These are phyloP conservation scores for Suillus clintonianus DNA, from an alignment of 768 basidiomycete genomes.

Conservation along the genomic window DNA sequence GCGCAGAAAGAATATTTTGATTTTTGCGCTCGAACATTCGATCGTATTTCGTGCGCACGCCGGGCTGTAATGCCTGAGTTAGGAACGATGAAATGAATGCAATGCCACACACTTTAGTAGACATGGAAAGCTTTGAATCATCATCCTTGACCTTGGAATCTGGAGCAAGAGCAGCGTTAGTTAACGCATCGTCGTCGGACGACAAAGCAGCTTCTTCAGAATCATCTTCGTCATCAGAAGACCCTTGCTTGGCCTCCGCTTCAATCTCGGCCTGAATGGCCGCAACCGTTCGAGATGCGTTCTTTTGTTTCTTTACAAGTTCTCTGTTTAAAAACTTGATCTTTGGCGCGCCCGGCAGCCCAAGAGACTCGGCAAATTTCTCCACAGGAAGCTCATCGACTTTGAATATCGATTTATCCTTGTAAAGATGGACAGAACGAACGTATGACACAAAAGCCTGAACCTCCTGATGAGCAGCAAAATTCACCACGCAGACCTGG, in stretches of 20 bases:
- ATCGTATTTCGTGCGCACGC: conserved; percentile 90
- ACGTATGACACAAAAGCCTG: conserved; percentile 97
- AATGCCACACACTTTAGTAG: conserved; percentile 39
- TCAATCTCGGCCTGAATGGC: conserved; percentile 33
- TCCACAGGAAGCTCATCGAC: conserved; percentile 80
- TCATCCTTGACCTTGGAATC: conserved; percentile 4
- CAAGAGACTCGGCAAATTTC: conserved; percentile 84
- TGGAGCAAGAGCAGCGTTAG: conserved; percentile 4
- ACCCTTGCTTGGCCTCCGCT: conserved; percentile 16
- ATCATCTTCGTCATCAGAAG: conserved; percentile 18
- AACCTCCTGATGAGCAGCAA: conserved; percentile 3
- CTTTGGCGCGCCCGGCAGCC: conserved; percentile 92
- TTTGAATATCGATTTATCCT: conserved; percentile 92
- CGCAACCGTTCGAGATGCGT: conserved; percentile 54
- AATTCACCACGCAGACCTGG: neutral
- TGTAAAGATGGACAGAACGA: conserved; percentile 89
- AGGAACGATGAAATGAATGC: neutral
- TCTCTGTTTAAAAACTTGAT: conserved; percentile 82
- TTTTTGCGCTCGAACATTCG: conserved; percentile 98
- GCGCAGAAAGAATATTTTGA: conserved; percentile 86
- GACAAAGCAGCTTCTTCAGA: conserved; percentile 28
- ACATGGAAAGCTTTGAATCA: conserved; percentile 24
- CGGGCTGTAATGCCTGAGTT: conserved; percentile 25
- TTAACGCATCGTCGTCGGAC: conserved; percentile 20
- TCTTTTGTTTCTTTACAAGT: conserved; percentile 75